Percentiles rank a stretch among this genome's conserved stretches.
These are phyloP conservation scores for Crithidia brevicula DNA, from an alignment of 208 protist genomes.

Conservation along the genomic window DNA sequence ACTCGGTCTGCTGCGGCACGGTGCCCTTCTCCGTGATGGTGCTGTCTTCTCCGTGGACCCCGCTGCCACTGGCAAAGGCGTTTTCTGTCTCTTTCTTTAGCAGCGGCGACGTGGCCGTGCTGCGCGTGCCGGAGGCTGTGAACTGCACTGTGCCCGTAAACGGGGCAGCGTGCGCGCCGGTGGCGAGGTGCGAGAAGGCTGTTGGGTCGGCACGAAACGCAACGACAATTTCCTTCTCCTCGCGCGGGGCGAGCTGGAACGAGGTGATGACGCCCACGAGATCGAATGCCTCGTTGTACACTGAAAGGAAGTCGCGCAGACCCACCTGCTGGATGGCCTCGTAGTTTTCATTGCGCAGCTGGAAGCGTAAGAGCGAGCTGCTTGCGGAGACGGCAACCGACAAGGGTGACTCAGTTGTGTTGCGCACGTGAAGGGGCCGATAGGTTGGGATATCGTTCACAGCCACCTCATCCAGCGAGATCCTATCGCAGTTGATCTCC, in stretches of 20 bases:
- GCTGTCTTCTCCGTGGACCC: background rate
- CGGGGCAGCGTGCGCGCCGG: conserved; percentile 37
- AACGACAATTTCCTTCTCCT: conserved; percentile 60
- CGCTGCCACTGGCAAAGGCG: background rate
- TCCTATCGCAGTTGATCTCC: conserved; percentile 34
- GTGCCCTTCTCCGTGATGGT: too few relatives aligned
- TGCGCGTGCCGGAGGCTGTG: conserved; percentile 11
- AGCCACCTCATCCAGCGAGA: conserved; percentile 68
- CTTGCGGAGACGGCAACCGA: conserved; percentile 47
- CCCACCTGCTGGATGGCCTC: conserved; percentile 26
- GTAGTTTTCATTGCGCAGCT: conserved; percentile 69
- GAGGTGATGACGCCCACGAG: conserved; percentile 49
- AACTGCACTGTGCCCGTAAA: conserved; percentile 57
- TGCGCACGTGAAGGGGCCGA: conserved; percentile 47
- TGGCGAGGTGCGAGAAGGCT: conserved; percentile 57
- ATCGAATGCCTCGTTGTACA: conserved; percentile 74
- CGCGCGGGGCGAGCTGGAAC: conserved; percentile 39
- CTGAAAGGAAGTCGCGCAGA: conserved; percentile 15
- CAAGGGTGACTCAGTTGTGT: conserved; percentile 37
- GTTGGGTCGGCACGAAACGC: conserved; percentile 58
- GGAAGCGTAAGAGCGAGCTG: conserved; percentile 47
- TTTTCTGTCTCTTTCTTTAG: background rate
- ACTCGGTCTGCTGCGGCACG: conserved; percentile 30
- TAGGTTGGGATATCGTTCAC: conserved; percentile 76
- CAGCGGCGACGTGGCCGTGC: background rate